Conservation (phyloP, 2,329 filamentous ascomycete species). For the Aspergillus ochraceoroseus region DNA sequence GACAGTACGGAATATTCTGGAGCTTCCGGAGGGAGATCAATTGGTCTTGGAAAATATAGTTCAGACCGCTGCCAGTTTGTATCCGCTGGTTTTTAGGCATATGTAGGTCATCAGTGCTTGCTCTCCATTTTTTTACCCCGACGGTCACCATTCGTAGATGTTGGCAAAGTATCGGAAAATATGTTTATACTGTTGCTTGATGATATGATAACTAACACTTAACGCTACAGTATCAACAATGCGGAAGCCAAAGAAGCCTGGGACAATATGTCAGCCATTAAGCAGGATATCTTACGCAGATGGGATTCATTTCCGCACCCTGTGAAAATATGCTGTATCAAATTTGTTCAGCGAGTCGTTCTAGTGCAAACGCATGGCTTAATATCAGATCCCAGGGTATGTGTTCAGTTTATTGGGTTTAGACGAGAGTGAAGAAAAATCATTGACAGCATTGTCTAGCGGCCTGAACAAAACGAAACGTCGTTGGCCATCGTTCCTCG, state of each 20-base stretch:
- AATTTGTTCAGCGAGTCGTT: constrained; percentile 91
- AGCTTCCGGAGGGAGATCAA: constrained; percentile 68
- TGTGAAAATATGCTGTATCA: constrained; percentile 89
- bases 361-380: constrained; percentile 83
- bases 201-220: constrained; percentile 26
- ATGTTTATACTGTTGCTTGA: constrained; percentile 5
- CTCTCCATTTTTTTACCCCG: constrained; percentile 20
- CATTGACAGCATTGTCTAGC: constrained; percentile 42
- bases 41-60: constrained; percentile 80
- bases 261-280: constrained; percentile 84
- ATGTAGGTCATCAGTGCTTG: constrained; percentile 63
- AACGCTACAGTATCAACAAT: constrained; percentile 68
- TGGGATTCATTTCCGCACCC: constrained; percentile 77
- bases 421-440: constrained; percentile 4
- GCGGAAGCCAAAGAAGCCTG: constrained; percentile 75
- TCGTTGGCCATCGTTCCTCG: constrained; percentile 80
- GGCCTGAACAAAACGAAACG: constrained; percentile 71
- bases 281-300: constrained; percentile 77
- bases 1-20: constrained; percentile 65
- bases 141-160: constrained; percentile 22
- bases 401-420: constrained; percentile 28
- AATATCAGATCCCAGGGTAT: constrained; percentile 75
- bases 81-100: constrained; percentile 85
- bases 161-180: constrained; percentile 2
- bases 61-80: constrained; percentile 85